These are phyloP conservation scores for Colletotrichum trifolii DNA, from an alignment of 2,329 filamentous ascomycete species.

Conservation along the genomic window DNA sequence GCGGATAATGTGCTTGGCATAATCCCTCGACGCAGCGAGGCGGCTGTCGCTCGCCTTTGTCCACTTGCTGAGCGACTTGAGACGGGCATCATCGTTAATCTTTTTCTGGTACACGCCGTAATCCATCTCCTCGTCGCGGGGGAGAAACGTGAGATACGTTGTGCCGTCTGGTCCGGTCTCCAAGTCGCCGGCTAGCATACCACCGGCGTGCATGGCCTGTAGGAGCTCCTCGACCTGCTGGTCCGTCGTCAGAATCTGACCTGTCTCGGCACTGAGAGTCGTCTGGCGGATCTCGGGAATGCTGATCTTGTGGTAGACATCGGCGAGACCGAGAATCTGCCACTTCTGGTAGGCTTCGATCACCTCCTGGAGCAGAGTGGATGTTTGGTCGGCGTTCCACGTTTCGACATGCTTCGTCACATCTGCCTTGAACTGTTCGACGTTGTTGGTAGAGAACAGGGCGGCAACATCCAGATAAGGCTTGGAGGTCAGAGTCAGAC, in stretches of 20 bases:
- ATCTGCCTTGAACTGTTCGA: conserved; percentile 71
- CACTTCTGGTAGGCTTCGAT: conserved; percentile 78
- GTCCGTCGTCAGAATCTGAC: conserved; percentile 52
- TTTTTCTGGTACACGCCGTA: conserved; percentile 63
- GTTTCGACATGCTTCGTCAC: conserved; percentile 65
- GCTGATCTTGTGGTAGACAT: conserved; percentile 73
- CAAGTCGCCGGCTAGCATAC: conserved; percentile 65
- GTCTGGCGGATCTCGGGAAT: conserved; percentile 62
- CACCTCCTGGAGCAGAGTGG: conserved; percentile 76
- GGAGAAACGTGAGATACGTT: conserved; percentile 63
- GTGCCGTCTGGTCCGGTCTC: conserved; percentile 55
- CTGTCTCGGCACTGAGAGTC: conserved; percentile 67
- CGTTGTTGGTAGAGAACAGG: conserved; percentile 69
- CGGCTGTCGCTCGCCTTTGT: conserved; percentile 65
- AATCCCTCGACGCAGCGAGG: conserved; percentile 66
- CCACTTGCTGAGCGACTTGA: conserved; percentile 58
- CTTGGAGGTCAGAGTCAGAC: conserved; percentile 69
- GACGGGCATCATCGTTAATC: conserved; percentile 55
- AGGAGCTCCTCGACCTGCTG: conserved; percentile 60
- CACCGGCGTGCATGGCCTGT: conserved; percentile 64
- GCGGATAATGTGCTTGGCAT: conserved; percentile 58
- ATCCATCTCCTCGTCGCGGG: conserved; percentile 54
- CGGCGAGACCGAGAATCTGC: conserved; percentile 78
- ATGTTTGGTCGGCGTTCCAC: conserved; percentile 80
- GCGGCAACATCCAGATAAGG: conserved; percentile 78